These are phyloP conservation scores for Pulveroboletus ridleyi DNA, from an alignment of 1,284 basidiomycete genomes.

Conservation along the genomic window DNA sequence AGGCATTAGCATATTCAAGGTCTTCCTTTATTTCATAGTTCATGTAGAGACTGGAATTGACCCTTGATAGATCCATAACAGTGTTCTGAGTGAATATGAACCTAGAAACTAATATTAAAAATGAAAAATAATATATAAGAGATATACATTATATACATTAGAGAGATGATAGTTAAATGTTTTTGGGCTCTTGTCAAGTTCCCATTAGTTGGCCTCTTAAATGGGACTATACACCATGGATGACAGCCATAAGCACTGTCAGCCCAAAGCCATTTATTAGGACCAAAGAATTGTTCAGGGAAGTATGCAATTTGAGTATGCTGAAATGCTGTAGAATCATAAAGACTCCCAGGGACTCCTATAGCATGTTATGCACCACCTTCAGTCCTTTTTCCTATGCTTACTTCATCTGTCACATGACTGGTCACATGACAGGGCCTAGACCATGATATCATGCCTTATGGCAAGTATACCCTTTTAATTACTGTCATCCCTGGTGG, in stretches of 20 bases:
- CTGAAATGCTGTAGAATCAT: conserved; percentile 21
- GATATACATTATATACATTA: not conserved
- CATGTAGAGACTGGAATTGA: too few relatives aligned
- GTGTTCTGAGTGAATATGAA: conserved; percentile 9
- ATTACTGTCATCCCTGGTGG: too few relatives aligned
- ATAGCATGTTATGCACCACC: too few relatives aligned
- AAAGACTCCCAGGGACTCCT: conserved; percentile 27
- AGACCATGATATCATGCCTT: too few relatives aligned
- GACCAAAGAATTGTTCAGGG: not conserved
- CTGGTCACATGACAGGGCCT: too few relatives aligned
- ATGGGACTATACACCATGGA: conserved; percentile 7
- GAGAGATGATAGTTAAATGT: conserved; percentile 16
- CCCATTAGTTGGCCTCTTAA: conserved; percentile 7
- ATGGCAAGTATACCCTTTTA: too few relatives aligned
- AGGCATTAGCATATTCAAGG: too few relatives aligned
- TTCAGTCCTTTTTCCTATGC: too few relatives aligned
- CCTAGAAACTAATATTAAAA: too few relatives aligned
- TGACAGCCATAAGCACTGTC: conserved; percentile 20
- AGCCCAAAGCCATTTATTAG: conserved; percentile 23
- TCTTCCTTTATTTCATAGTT: too few relatives aligned
- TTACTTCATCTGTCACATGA: too few relatives aligned
- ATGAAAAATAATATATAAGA: too few relatives aligned
- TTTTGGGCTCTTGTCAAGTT: conserved; percentile 10
- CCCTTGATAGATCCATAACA: conserved; percentile 23
- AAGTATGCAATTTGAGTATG: not conserved